phyloP scores from a whole-genome alignment of 1,139 yeast genomes.

The Kurtzmaniella quercitrusa region DNA sequence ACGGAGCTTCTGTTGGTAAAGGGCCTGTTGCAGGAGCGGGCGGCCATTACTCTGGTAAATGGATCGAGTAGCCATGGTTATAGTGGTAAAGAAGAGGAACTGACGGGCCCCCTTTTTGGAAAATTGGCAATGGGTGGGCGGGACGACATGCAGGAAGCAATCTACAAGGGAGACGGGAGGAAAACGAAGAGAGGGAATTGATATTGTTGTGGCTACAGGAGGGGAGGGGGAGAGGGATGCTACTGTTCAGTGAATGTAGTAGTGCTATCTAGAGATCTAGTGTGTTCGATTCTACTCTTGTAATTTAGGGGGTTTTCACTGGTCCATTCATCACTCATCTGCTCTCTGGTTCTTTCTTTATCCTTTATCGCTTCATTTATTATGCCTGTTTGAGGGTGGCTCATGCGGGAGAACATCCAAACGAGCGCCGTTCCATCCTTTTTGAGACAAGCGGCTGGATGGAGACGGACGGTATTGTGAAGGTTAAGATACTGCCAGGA shows the following conservation, averaged over 20 bases:
- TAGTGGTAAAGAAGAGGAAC: background rate
- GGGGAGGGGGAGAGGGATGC: no score
- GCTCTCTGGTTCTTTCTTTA: no score
- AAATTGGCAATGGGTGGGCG: background rate
- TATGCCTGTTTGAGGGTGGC: background rate
- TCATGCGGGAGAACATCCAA: background rate
- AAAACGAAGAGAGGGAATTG: background rate
- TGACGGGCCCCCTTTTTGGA: background rate
- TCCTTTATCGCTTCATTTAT: no score
- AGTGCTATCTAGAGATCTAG: no score
- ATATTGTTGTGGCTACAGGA: no score
- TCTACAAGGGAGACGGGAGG: background rate
- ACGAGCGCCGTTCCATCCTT: background rate
- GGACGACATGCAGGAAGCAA: background rate
- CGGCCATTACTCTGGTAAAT: constrained; percentile 66
- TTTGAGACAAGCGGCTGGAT: background rate
- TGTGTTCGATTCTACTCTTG: no score
- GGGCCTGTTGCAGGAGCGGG: constrained; percentile 69
- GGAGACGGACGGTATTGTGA: no score
- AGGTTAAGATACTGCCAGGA: no score
- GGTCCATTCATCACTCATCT: no score
- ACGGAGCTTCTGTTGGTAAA: constrained; percentile 71
- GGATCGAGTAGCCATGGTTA: constrained; percentile 31
- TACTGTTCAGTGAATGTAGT: no score
- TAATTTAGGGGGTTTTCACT: no score